Evolutionary conservation across 2,329 filamentous ascomycete species (phyloP), one percentile per base, ranked within the genome.

Genomic region (Pestalotiopsis sp.): DNA sequence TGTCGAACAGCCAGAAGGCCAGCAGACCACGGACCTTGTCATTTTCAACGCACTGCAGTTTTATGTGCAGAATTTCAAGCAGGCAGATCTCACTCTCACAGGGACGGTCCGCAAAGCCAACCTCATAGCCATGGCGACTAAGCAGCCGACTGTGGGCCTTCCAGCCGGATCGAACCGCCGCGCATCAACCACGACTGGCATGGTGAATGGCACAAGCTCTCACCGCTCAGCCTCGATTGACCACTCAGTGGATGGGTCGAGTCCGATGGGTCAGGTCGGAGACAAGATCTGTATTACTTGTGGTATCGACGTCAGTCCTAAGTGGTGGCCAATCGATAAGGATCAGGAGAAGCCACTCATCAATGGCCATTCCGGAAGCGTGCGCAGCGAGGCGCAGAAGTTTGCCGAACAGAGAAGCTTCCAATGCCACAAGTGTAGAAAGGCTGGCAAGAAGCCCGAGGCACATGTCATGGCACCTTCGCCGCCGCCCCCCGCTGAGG

Each of bases 81-180:
- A 98, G 81, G 95, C 96, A 9, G 96, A 99, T 78, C 87, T 95
- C 56, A 90, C 93, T 2, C 83, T 98, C 74, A 98, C 95, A 2
- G 96, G 96, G 36, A 98, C 95, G 20, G 93, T 96, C 25, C 92
- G 96, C 67, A 98, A 97, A 80, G 95, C 96, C 25, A 96, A 93
- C 69, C 87, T 96, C 57, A 88, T 91, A 76, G 89, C 89, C 68
- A 86, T 88, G 65, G 89, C 88, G 36, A 87, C 88, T 13, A 93
- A 91, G 77, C 81, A 79, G 1, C 69, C 78, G 75, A 83, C 76
- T 77, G 83, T 74, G 74, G 82, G 74, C 74, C 79, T 68, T 73
- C 82, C 73, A 75, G 79, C 70, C 65, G 78, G 81, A 69, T 76
- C 80, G 31, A 84, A 86, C 73, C 84, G 90, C 68, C 86, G 89